Evolutionary conservation across 495 filamentous ascomycete genomes (phyloP), one percentile per base, ranked within the genome.

Genomic region (Xanthoparmelia taractica): DNA sequence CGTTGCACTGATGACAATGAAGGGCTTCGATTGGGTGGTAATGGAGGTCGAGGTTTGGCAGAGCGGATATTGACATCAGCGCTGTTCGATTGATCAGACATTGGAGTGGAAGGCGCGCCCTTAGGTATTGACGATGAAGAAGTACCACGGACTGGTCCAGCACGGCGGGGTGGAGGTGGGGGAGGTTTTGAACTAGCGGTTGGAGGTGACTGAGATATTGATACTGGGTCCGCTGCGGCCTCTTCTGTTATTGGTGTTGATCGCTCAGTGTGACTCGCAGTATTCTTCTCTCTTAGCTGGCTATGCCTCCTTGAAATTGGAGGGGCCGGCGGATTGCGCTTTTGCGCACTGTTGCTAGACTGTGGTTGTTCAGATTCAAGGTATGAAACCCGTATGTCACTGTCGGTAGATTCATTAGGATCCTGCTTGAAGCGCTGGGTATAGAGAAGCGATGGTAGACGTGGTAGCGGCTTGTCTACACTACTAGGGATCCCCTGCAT

Each of bases 251-350:
- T 62, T 5, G 36, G 60, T 12, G 41, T 40, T 29, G 66, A 66
- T 57, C 76, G 74, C 47, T 71, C 67, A 34, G 62, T 60, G 17
- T 67, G 75, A 23, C 68, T 75, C n/a, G 71, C 61, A 15, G 70
- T 73, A 12, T 75, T 74, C 37, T 78, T 77, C 15, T 75, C 76
- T 57, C 71, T 73, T 72, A 79, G 74, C 63, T 80, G 78, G 60
- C 78, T 80, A 29, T 79, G 77, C 56, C 79, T 74, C 58, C 80
- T 67, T 58, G 77, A 74, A 33, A 80, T 64, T 36, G 80, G 80
- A 29, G 79, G 80, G 3, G 78, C 77, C n/a, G 79, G 80, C 1
- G 80, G 78, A 18, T 47, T 64, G 23, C 63, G 58, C 56, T 65
- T 68, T 25, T 63, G 58, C 15, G 59, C 17, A 38, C 15, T 50